Evolutionary conservation across 371 early-diverging fungal genomes (phyloP), one percentile per base, ranked within the genome.

Genomic region (Batkoa obscura): DNA sequence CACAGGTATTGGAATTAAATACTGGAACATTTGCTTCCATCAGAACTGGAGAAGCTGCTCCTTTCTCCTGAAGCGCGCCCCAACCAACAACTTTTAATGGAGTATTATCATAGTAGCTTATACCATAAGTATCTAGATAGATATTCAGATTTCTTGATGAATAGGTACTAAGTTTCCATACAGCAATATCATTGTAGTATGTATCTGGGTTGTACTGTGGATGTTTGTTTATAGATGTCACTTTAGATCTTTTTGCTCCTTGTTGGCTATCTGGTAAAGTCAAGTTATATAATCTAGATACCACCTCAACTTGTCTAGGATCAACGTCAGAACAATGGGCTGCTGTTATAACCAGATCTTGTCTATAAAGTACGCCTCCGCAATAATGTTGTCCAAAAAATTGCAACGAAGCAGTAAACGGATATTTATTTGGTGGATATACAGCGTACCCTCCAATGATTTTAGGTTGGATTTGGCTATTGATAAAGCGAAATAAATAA

Each of bases 401-500:
- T 2, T 43, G 32, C 30, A 55, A n/a, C 31, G 32, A 30, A n/a
- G 23, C 56, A 23, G 46, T 45, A 13, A 4, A 55, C 12, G 46
- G 45, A 45, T 55, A 55, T 15, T 35, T 55, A 34, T 45, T 45
- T 1, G 33, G 2, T 9, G 56, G 56, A 3, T 43, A 33, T 1
- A 55, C 56, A 9, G 43, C 56, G 36, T 30, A 45, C 8, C 56
- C 56, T 3, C 50, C 50, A 5, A 49, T 33, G 4, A 49, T 49
- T 12, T n/a, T 23, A n/a, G n/a, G n/a, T n/a, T n/a, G n/a, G n/a
- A n/a, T n/a, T n/a, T n/a, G n/a, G n/a, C n/a, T n/a, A n/a, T n/a
- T n/a, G n/a, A n/a, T n/a, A n/a, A n/a, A n/a, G n/a, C n/a, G n/a
- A n/a, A n/a, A n/a, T n/a, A n/a, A n/a, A n/a, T n/a, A n/a, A n/a